A percentile compares a stretch with the other conserved stretches of the same genome.
Evolutionary conservation across 164 flowering plant species (phyloP).

Genomic region (Piper betle): DNA sequence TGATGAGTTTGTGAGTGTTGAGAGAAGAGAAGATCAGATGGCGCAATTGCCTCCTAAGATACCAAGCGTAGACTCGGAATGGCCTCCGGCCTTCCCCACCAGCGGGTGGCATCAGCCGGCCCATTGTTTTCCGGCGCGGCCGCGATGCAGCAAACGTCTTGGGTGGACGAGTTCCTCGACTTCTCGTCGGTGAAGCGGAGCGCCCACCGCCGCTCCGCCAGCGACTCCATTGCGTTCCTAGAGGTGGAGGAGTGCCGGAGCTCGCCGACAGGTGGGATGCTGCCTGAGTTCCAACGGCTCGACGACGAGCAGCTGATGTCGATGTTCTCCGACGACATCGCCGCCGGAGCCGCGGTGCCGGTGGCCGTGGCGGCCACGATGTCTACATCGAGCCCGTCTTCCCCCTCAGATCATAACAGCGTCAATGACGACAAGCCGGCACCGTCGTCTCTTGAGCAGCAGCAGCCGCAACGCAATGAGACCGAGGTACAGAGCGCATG

Average conservation of each 20-base stretch:
- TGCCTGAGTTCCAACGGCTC: slow-evolving; percentile 28
- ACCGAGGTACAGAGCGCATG: slow-evolving; percentile 40
- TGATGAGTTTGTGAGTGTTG: neutral
- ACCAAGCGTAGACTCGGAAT: slow-evolving; percentile 44
- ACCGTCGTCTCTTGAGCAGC: slow-evolving; percentile 7
- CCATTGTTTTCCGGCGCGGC: slow-evolving; percentile 3
- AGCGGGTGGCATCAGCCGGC: slow-evolving; percentile 21
- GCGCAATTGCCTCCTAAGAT: slow-evolving; percentile 84
- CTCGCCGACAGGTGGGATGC: neutral
- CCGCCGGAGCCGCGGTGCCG: slow-evolving; percentile 9
- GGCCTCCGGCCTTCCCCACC: slow-evolving; percentile 42
- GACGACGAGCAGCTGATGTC: slow-evolving; percentile 68
- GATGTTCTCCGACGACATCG: slow-evolving; percentile 50
- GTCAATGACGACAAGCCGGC: slow-evolving; percentile 29
- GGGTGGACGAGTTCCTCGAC: slow-evolving; percentile 84
- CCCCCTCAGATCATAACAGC: slow-evolving; percentile 58
- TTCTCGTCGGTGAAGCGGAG: slow-evolving; percentile 51
- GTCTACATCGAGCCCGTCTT: slow-evolving; percentile 37
- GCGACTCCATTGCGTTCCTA: slow-evolving; percentile 59
- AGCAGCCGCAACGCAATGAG: slow-evolving; percentile 17
- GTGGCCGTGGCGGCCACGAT: slow-evolving; percentile 10
- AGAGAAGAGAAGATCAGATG: slow-evolving; percentile 19
- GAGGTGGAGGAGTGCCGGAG: slow-evolving; percentile 25
- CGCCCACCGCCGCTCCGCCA: slow-evolving; percentile 41
- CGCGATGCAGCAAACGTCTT: slow-evolving; percentile 13